phyloP scores from a whole-genome alignment of 2,329 filamentous ascomycete genomes.

The Ophiostoma ulmi region DNA sequence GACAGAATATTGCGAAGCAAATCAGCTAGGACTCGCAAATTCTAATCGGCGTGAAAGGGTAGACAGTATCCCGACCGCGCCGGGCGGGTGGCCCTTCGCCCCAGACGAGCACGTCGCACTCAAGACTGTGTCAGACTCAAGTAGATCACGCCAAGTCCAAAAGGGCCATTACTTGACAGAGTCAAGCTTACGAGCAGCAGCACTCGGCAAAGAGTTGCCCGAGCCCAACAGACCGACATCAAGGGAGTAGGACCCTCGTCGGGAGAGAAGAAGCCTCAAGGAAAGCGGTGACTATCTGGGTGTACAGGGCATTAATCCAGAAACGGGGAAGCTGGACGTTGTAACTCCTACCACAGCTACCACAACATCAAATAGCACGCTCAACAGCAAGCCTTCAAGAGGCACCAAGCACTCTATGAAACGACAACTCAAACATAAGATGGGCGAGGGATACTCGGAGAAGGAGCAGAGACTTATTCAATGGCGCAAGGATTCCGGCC shows the following conservation, averaged over 20 bases:
- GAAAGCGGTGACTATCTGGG: conserved; percentile 55
- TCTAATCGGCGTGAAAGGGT: background rate
- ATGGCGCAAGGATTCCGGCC: conserved; percentile 44
- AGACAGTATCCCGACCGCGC: background rate
- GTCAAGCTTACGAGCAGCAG: background rate
- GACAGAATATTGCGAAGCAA: background rate
- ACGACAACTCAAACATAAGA: conserved; percentile 35
- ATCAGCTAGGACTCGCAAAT: background rate
- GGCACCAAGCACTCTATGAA: conserved; percentile 29
- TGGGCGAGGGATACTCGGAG: conserved; percentile 38
- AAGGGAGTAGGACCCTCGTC: conserved; percentile 36
- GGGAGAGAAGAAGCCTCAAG: conserved; percentile 44
- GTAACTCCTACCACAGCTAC: conserved; percentile 46
- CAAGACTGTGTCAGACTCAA: background rate
- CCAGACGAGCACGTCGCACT: background rate
- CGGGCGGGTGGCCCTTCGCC: background rate
- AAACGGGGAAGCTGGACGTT: conserved; percentile 49
- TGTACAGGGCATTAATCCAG: conserved; percentile 54
- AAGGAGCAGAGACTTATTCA: conserved; percentile 35
- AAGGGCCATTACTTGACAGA: background rate
- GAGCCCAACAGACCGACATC: conserved; percentile 30
- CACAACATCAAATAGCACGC: conserved; percentile 40
- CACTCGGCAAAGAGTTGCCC: conserved; percentile 1
- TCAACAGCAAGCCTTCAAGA: background rate
- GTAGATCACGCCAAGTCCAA: background rate